Evolutionary conservation across 129 eudicot species (phyloP).

Genomic region (Mikania micrantha): DNA sequence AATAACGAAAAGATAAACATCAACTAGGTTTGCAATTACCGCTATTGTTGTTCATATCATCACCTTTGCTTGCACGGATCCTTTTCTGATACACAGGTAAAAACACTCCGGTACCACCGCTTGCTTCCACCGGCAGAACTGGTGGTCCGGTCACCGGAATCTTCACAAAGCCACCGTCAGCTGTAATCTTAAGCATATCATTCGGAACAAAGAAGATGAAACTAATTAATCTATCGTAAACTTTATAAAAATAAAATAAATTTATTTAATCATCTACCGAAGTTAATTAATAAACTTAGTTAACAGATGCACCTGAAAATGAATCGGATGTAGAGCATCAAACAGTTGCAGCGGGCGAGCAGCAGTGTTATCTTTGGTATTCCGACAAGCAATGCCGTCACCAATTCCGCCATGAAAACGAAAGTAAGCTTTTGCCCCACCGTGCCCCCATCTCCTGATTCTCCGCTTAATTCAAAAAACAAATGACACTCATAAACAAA

Average conservation of each 20-base stretch:
- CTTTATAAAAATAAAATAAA: not conserved
- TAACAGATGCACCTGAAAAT: not conserved
- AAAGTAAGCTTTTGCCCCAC: conserved; percentile 12
- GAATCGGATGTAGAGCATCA: not conserved
- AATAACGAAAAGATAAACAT: not conserved
- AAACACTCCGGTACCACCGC: conserved; percentile 26
- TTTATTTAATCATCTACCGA: too few species aligned
- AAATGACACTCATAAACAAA: too few species aligned
- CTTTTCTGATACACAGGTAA: conserved; percentile 10
- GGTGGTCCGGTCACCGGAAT: conserved; percentile 3
- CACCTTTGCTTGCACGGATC: conserved; percentile 5
- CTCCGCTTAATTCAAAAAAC: not conserved
- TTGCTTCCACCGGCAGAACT: not conserved
- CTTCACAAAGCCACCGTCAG: conserved; percentile 3
- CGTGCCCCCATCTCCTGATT: not conserved
- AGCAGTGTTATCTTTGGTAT: not conserved
- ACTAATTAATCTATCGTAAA: too few species aligned
- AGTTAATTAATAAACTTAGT: not conserved
- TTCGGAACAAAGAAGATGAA: not conserved
- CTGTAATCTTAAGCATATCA: not conserved
- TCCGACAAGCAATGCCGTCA: conserved; percentile 6
- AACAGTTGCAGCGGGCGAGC: conserved; percentile 19
- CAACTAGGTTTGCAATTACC: not conserved
- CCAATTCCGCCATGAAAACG: conserved; percentile 34
- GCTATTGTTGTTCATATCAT: not conserved